Percentiles rank a stretch among this genome's conserved stretches.
Conservation (phyloP, 2,329 filamentous ascomycete genomes). For the Fusarium circinatum region DNA sequence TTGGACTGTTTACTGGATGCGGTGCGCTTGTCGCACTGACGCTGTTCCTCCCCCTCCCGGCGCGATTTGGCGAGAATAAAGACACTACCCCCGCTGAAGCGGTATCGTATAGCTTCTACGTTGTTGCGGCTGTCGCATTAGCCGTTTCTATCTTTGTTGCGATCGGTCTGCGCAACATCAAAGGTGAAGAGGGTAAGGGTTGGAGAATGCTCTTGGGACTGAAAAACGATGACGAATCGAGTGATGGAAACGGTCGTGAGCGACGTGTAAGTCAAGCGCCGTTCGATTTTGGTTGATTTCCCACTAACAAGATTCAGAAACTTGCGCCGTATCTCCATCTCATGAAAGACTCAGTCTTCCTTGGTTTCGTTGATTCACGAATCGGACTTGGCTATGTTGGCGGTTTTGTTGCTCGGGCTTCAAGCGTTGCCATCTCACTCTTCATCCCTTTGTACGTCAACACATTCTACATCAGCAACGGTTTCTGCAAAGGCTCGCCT, state of each 20-base stretch:
- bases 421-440: constrained; percentile 92
- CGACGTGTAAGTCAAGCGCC: constrained; percentile 42
- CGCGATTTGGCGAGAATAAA: constrained; percentile 75
- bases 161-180: constrained; percentile 75
- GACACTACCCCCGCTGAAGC: constrained; percentile 79
- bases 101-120: constrained; percentile 86
- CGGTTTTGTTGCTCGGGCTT: constrained; percentile 93
- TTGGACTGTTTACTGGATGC: constrained; percentile 91
- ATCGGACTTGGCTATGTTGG: constrained; percentile 92
- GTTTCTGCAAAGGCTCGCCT: constrained; percentile 77
- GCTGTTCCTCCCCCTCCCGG: constrained; percentile 87
- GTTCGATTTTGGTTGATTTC: not conserved
- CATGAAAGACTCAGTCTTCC: constrained; percentile 69
- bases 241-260: constrained; percentile 25
- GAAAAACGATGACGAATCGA: constrained; percentile 40
- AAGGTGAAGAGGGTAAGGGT: constrained; percentile 82
- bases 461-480: constrained; percentile 84
- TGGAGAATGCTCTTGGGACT: constrained; percentile 67
- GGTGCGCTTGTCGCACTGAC: constrained; percentile 86
- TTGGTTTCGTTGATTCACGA: constrained; percentile 79
- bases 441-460: constrained; percentile 96
- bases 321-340: constrained; percentile 68
- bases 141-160: constrained; percentile 79
- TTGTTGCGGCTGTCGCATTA: constrained; percentile 79
- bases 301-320: constrained; percentile 40